Conservation (phyloP, 768 basidiomycete species). For the Agaricus blazei region DNA sequence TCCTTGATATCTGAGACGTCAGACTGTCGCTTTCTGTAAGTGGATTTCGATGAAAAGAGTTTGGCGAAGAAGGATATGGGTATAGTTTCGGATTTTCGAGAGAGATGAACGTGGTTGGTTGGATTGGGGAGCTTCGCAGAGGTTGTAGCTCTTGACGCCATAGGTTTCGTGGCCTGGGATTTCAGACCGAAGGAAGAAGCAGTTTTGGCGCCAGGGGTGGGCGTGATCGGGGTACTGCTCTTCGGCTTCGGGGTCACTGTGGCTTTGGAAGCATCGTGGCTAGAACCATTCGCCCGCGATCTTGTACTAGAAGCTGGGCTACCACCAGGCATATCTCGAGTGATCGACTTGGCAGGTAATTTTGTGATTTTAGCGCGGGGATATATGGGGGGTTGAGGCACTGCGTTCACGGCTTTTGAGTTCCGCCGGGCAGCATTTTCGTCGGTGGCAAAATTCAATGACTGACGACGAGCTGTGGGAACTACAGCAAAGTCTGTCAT, state of each 20-base stretch:
- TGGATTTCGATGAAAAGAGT: not conserved
- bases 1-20: constrained; percentile 9
- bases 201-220: not conserved
- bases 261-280: no score
- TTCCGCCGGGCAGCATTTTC: constrained; percentile 4
- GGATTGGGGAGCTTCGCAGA: not conserved
- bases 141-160: not conserved
- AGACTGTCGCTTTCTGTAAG: not conserved
- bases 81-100: not conserved
- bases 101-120: constrained; percentile 7
- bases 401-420: not conserved
- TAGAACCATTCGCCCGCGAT: no score
- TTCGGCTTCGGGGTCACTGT: not conserved
- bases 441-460: not conserved
- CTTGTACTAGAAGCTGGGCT: not conserved
- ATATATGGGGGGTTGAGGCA: not conserved
- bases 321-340: not conserved
- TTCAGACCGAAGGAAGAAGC: not conserved
- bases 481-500: not conserved
- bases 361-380: no score
- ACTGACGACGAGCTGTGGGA: not conserved
- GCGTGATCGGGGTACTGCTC: not conserved
- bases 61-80: not conserved
- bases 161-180: not conserved
- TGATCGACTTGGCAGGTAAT: not conserved